Conservation (phyloP, 1,284 basidiomycete genomes). For the Puccinia polysora region DNA sequence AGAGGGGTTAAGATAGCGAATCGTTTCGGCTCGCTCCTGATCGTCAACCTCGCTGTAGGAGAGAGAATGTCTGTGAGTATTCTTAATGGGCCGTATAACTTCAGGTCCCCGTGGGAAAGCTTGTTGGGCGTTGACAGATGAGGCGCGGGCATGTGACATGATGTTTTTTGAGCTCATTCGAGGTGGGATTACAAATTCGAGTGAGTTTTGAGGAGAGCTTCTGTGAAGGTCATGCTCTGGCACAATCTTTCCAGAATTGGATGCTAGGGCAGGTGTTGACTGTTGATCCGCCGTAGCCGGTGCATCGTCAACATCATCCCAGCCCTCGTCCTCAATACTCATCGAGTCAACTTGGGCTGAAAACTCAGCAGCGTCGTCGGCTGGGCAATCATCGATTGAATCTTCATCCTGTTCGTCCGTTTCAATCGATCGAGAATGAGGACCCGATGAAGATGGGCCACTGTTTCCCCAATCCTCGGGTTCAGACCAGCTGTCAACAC, state of each 20-base stretch:
- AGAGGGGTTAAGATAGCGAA: not conserved
- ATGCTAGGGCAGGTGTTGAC: not conserved
- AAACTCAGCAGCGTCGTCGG: not conserved
- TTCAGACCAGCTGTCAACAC: conserved; percentile 37
- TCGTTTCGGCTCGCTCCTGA: not conserved
- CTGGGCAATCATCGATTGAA: not conserved
- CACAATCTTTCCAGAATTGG: not conserved
- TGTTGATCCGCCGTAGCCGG: not conserved
- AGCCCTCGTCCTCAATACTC: conserved; percentile 18
- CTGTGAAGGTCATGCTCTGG: not conserved
- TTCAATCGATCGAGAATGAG: conserved; percentile 5
- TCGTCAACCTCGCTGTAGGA: not conserved
- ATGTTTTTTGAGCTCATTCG: not conserved
- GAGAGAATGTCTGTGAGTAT: not conserved
- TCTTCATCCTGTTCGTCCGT: not conserved
- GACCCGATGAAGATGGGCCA: not conserved
- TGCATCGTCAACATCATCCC: conserved; percentile 17
- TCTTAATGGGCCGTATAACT: not conserved
- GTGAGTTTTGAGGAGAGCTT: not conserved
- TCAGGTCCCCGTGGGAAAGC: not conserved
- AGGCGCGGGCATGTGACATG: conserved; percentile 3
- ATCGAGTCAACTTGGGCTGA: conserved; percentile 1
- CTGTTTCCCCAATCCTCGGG: conserved; percentile 35
- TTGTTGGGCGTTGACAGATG: not conserved
- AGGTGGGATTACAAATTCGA: not conserved